phyloP scores from a whole-genome alignment of 371 early-diverging fungal genomes.

The Mucor indicus region DNA sequence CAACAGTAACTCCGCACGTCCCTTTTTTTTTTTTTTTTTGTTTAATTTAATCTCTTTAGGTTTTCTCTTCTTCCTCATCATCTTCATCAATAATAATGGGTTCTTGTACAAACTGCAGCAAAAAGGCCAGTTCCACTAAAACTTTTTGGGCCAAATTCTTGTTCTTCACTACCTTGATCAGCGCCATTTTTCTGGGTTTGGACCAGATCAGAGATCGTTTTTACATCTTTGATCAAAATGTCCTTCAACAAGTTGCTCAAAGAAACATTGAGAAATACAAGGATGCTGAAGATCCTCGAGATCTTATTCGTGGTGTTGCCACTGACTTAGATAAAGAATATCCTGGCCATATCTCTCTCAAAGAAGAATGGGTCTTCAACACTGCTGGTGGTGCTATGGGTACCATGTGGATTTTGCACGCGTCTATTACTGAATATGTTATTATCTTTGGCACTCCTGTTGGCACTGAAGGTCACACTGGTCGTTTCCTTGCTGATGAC shows the following conservation, averaged over 20 bases:
- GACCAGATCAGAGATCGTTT: constrained; percentile 38
- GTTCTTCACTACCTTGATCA: constrained; percentile 21
- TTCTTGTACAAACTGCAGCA: constrained; percentile 4
- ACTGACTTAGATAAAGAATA: constrained; percentile 36
- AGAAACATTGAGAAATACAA: constrained; percentile 41
- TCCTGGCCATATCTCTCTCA: constrained; percentile 41
- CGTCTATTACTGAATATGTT: constrained; percentile 52
- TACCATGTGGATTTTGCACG: constrained; percentile 54
- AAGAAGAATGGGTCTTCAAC: constrained; percentile 56
- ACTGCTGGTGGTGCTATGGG: constrained; percentile 61
- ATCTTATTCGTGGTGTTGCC: constrained; percentile 35
- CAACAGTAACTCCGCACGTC: too few relatives aligned
- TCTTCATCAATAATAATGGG: too few relatives aligned
- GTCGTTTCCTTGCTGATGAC: constrained; percentile 51
- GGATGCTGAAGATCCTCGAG: constrained; percentile 28
- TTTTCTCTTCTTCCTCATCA: too few relatives aligned
- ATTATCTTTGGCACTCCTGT: constrained; percentile 57
- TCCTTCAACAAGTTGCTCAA: constrained; percentile 41
- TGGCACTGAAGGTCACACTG: constrained; percentile 57
- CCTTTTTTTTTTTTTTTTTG: too few relatives aligned
- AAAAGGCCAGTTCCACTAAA: constrained; percentile 3
- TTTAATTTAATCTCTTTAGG: too few relatives aligned
- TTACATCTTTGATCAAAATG: constrained; percentile 45
- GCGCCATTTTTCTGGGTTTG: constrained; percentile 32
- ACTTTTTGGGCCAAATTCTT: constrained; percentile 21